Evolutionary conservation across 768 basidiomycete species (phyloP), one percentile per base, ranked within the genome.

Genomic region (Sistotremastrum niveocremeum): DNA sequence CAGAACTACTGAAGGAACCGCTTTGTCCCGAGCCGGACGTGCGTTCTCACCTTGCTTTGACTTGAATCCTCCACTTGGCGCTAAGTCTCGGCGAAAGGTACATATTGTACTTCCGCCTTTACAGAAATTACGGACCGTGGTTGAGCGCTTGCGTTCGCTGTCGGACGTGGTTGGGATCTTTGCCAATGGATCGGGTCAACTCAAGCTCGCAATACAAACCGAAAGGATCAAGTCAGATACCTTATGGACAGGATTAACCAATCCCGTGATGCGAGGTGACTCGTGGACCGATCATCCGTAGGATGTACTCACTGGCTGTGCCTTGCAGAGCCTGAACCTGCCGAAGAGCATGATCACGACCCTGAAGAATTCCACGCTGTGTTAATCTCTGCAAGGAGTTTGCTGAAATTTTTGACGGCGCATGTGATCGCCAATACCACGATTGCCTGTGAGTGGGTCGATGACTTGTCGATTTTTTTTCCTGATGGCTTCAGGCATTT

Each of bases 11-110:
- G 46, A 71, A 66, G 30, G 89, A 91, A 57, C 89, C 89, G 2
- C 60, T 85, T 53, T 91, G 88, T 56, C 89, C 89, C 1, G 80
- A 84, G 32, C 85, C 88, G 10, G 84, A 91, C 49, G 89, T 87
- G 52, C 52, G 75, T 66, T 9, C 10, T 34, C 35, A n/a, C 32
- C 12, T 36, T 39, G 37, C 28, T 28, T n/a, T 7, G 7, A 28
- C 4, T 47, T 5, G 10, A 20, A 4, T 44, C 31, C 12, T 6
- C n/a, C 33, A 49, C 30, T 34, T 20, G 20, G 20, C 20, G 20
- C 20, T 20, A 20, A 20, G 20, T 20, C 20, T 20, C 20, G 20
- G 20, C 20, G 20, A 20, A 20, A 91, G 88, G 68, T 85, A 9
- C 83, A 85, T 52, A 78, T 90, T 41, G 60, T 89, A 20, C 65